Conservation (phyloP, 2,329 filamentous ascomycete species). For the Penicillium sp. region DNA sequence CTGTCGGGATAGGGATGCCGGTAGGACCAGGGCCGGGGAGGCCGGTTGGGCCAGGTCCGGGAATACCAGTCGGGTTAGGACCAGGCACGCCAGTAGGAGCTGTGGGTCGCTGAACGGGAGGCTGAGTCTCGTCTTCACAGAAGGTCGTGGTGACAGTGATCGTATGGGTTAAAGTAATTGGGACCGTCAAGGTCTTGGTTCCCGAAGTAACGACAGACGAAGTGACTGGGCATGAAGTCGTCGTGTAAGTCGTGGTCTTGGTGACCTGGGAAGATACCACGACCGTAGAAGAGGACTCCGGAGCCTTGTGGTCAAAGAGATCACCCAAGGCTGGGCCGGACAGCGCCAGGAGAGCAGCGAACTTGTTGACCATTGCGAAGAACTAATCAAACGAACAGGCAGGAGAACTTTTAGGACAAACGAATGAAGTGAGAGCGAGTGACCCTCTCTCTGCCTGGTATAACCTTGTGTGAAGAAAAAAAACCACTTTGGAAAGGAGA, state of each 20-base stretch:
- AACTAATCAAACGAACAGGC: conserved; percentile 19
- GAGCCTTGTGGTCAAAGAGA: conserved; percentile 32
- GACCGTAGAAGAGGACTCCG: conserved; percentile 1
- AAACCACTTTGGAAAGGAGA: conserved; percentile 12
- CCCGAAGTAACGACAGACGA: conserved; percentile 36
- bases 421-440: conserved; percentile 31
- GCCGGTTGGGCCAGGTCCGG: conserved; percentile 5
- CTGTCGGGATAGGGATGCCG: conserved; percentile 15
- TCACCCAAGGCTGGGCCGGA: conserved; percentile 42
- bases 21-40: conserved; percentile 2
- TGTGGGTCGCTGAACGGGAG: conserved; percentile 6
- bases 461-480: conserved; percentile 27
- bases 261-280: conserved; percentile 26
- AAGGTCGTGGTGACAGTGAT: conserved; percentile 36
- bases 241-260: conserved; percentile 39
- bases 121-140: conserved; percentile 27
- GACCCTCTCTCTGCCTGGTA: conserved; percentile 18
- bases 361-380: conserved; percentile 42
- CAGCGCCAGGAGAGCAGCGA: conserved; percentile 41
- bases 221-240: conserved; percentile 41
- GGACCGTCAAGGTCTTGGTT: conserved; percentile 32
- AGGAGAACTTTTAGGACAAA: conserved; percentile 23
- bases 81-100: conserved; percentile 4
- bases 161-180: conserved; percentile 38
- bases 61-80: conserved; percentile 14